Percentiles rank a stretch among this genome's conserved stretches.
phyloP scores from a whole-genome alignment of 805 yeast genomes.

The Yarrowia sp. region DNA sequence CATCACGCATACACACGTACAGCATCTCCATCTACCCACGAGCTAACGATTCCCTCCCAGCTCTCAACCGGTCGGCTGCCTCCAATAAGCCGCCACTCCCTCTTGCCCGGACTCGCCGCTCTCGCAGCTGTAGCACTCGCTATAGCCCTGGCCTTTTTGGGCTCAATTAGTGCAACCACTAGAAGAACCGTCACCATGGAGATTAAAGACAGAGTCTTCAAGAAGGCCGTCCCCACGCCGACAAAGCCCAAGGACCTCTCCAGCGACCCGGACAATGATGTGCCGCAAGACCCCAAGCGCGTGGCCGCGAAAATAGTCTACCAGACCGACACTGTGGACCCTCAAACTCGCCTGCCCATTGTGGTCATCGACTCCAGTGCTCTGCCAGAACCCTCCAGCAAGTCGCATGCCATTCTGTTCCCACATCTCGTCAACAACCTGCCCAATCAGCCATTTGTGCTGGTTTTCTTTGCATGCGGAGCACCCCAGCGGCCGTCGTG shows the following conservation, averaged over 20 bases:
- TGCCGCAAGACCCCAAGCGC: conserved; percentile 11
- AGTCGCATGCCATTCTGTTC: conserved; percentile 50
- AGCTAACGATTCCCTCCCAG: background rate
- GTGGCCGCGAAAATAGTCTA: conserved; percentile 48
- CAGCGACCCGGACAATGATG: background rate
- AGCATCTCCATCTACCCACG: background rate
- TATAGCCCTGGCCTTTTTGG: conserved; percentile 20
- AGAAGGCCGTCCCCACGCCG: conserved; percentile 28
- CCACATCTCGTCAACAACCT: conserved; percentile 53
- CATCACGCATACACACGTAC: background rate
- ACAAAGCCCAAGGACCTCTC: background rate
- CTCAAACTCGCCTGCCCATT: conserved; percentile 63
- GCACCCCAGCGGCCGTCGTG: conserved; percentile 57
- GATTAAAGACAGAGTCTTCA: background rate
- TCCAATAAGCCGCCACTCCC: conserved; percentile 2
- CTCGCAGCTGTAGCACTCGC: conserved; percentile 17
- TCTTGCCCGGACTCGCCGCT: conserved; percentile 9
- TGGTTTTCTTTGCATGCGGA: conserved; percentile 81
- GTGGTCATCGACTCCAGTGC: conserved; percentile 81
- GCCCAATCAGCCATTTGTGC: conserved; percentile 60
- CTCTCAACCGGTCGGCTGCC: background rate
- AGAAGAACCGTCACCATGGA: conserved; percentile 11
- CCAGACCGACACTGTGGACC: conserved; percentile 59
- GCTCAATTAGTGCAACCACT: background rate
- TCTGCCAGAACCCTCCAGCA: conserved; percentile 58